Evolutionary conservation across 352 stramenopile species (phyloP), one percentile per base, ranked within the genome.

Genomic region (Pythium periplocum): DNA sequence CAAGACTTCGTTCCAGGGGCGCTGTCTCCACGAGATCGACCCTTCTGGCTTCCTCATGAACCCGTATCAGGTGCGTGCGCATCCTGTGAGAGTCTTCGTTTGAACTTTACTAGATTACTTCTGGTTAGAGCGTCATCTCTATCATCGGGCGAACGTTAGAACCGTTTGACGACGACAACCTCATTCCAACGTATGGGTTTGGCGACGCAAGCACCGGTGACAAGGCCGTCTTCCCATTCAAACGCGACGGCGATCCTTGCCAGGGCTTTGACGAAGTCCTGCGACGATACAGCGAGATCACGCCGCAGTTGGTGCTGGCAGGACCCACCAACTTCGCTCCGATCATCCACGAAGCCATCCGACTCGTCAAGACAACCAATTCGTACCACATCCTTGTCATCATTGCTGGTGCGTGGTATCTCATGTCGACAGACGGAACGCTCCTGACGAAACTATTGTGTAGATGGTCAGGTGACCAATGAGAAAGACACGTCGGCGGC

Each of bases 261-360:
- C 51, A 63, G 30, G 78, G 79, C 3, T 82, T 90, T 55, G 57
- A 57, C 37, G 66, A 86, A 48, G 75, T 90, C 5, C 56, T 90
- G 0, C 51, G 51, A 30, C 68, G 69, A 7, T 93, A 90, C 53
- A 62, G 68, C 10, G 62, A 73, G 51, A 67, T 86, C 40, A 75
- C 78, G 8, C 74, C 75, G 1, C 55, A 62, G 38, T 48, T 91
- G 30, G 51, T 55, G 17, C 70, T 91, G 1, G 60, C 68, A 5
- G 80, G 83, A 4, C 77, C 78, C 11, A 93, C 78, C 4, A 89
- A 88, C 63, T 93, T 90, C 64, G 80, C 83, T 17, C 83, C 83
- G 17, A 78, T 89, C 49, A 91, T 93, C 51, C 71, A 85, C 33
- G 69, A 86, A 47, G 75, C 78, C 2, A 87, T 91, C 41, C 58